Percentiles rank a stretch among this genome's conserved stretches.
Evolutionary conservation across 1,284 basidiomycete genomes (phyloP).

Genomic region (Fomitiporia mediterranea): DNA sequence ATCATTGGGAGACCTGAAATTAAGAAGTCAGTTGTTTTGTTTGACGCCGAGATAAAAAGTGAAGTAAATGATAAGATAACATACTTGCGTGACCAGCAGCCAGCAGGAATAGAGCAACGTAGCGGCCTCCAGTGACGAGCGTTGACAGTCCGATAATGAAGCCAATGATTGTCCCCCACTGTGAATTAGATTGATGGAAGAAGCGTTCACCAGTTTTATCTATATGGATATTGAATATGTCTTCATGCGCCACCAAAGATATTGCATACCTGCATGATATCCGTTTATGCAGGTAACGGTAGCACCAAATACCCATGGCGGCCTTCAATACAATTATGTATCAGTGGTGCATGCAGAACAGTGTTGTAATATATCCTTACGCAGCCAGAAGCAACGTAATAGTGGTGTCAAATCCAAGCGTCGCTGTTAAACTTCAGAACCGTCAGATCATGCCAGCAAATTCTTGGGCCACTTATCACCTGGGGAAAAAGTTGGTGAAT

Average conservation of each 20-base stretch:
- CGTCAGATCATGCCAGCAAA: conserved; percentile 13
- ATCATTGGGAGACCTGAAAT: conserved; percentile 43
- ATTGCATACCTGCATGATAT: conserved; percentile 58
- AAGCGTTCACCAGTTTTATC: conserved; percentile 62
- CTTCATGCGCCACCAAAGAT: neutral
- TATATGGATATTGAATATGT: conserved; percentile 21
- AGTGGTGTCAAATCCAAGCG: conserved; percentile 33
- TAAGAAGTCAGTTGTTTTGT: neutral
- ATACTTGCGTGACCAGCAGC: conserved; percentile 27
- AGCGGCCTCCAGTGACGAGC: conserved; percentile 49
- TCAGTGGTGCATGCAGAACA: neutral
- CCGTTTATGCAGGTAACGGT: conserved; percentile 55
- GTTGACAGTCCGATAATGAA: conserved; percentile 60
- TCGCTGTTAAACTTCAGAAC: conserved; percentile 34
- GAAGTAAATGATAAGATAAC: neutral
- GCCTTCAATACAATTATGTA: conserved; percentile 33
- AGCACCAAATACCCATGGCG: conserved; percentile 59
- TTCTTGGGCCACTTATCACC: conserved; percentile 10
- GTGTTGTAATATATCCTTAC: conserved; percentile 29
- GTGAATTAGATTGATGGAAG: conserved; percentile 58
- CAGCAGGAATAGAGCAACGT: conserved; percentile 65
- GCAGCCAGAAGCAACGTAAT: conserved; percentile 33
- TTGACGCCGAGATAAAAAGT: neutral
- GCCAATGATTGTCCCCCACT: conserved; percentile 58
- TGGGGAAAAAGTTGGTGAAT: conserved; percentile 37